Evolutionary conservation across 192 early-diverging fungal species (phyloP).

Genomic region (Mortierella claussenii): DNA sequence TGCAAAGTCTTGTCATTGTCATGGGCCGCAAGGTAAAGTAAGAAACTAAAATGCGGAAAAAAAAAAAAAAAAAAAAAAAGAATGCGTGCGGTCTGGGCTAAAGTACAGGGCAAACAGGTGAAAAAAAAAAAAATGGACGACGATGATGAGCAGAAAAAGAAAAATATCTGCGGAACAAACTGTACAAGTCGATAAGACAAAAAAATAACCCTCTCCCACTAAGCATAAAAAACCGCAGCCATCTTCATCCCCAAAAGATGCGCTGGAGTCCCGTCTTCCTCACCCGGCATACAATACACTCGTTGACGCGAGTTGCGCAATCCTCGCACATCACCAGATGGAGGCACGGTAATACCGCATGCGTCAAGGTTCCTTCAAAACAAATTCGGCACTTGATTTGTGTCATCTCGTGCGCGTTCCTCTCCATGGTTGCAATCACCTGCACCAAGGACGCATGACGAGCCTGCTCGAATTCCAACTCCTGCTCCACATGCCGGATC

Average conservation of each 20-base stretch:
- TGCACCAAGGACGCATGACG: neutral
- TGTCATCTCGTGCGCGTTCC: slow-evolving; percentile 7
- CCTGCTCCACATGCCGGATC: neutral
- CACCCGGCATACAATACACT: slow-evolving; percentile 53
- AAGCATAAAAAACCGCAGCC: too few species aligned
- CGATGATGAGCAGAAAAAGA: neutral
- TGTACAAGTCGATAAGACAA: neutral
- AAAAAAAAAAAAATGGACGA: neutral
- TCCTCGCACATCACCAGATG: slow-evolving; percentile 54
- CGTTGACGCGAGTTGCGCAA: slow-evolving; percentile 44
- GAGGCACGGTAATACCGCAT: slow-evolving; percentile 53
- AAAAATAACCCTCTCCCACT: too few species aligned
- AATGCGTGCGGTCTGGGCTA: neutral
- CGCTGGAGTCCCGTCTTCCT: slow-evolving; percentile 31
- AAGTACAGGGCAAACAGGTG: neutral
- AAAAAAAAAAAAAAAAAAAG: neutral
- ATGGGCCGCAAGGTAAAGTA: neutral
- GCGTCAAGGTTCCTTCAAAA: slow-evolving; percentile 42
- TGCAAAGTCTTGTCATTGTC: neutral
- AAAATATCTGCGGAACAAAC: neutral
- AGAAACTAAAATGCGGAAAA: neutral
- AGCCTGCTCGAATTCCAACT: neutral
- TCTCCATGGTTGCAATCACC: slow-evolving; percentile 2
- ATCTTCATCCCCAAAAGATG: slow-evolving; percentile 11
- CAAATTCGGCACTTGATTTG: slow-evolving; percentile 58